A percentile compares a stretch with the other conserved stretches of the same genome.
These are phyloP conservation scores for Podila horticola DNA, from an alignment of 192 early-diverging fungal species.

Conservation along the genomic window DNA sequence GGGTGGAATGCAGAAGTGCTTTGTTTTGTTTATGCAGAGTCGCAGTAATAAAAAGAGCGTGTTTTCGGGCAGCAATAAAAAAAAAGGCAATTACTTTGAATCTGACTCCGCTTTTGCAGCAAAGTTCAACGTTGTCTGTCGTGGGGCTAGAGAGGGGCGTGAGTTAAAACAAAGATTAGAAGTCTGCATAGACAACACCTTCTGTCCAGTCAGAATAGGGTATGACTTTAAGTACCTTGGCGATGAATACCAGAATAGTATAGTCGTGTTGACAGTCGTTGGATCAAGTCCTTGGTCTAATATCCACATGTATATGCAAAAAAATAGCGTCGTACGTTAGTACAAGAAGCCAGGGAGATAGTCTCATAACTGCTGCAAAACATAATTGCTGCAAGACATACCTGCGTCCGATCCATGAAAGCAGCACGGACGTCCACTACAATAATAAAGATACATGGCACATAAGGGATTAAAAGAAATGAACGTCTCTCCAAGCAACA, in stretches of 20 bases:
- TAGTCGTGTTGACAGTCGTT: conserved; percentile 26
- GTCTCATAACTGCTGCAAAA: too few species aligned
- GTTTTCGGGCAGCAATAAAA: too few species aligned
- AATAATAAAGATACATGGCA: neutral
- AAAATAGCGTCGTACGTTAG: too few species aligned
- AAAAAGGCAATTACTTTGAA: neutral
- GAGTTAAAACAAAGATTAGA: too few species aligned
- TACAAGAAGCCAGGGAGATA: neutral
- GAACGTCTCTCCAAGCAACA: neutral
- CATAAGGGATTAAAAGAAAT: neutral
- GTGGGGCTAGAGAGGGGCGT: neutral
- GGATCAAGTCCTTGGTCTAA: conserved; percentile 43
- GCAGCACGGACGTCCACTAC: conserved; percentile 35
- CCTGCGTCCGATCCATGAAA: conserved; percentile 41
- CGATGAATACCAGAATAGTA: conserved; percentile 25
- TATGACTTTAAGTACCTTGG: conserved; percentile 8
- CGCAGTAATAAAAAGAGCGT: neutral
- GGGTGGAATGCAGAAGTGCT: too few species aligned
- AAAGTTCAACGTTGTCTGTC: conserved; percentile 5
- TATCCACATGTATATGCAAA: too few species aligned
- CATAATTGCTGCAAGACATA: neutral
- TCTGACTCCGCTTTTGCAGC: neutral
- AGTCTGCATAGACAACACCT: neutral
- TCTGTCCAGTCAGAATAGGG: neutral
- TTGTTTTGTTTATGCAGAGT: neutral